phyloP scores from a whole-genome alignment of 805 yeast species.

The Kregervanrija delftensis region DNA sequence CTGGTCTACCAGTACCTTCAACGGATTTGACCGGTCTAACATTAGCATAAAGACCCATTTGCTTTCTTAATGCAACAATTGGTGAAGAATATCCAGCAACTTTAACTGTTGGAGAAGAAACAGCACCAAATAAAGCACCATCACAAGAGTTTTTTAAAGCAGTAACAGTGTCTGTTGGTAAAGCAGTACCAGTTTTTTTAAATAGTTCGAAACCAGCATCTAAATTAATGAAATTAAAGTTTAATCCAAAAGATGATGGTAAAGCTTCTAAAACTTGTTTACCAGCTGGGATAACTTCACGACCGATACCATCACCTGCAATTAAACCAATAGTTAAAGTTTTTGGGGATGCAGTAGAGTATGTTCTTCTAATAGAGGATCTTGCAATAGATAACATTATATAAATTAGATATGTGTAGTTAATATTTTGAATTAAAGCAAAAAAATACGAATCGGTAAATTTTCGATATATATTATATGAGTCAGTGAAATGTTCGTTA shows the following conservation, averaged over 20 bases:
- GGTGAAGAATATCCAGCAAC: slow-evolving; percentile 98
- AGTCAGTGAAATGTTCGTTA: too few species aligned
- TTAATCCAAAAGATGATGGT: slow-evolving; percentile 66
- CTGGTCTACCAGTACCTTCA: slow-evolving; percentile 77
- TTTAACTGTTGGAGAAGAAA: slow-evolving; percentile 87
- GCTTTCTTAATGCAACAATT: slow-evolving; percentile 96
- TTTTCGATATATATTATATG: too few species aligned
- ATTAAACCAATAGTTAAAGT: slow-evolving; percentile 61
- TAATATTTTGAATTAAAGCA: too few species aligned
- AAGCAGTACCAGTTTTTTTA: slow-evolving; percentile 90
- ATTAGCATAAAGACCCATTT: slow-evolving; percentile 89
- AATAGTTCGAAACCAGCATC: slow-evolving; percentile 94
- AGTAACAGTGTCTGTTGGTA: slow-evolving; percentile 87
- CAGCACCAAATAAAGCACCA: slow-evolving; percentile 98
- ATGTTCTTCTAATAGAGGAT: slow-evolving; percentile 22
- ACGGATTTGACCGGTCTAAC: slow-evolving; percentile 97
- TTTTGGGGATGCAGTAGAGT: slow-evolving; percentile 33
- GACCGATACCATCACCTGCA: slow-evolving; percentile 98
- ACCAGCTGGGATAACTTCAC: slow-evolving; percentile 97
- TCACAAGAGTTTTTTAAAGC: slow-evolving; percentile 76
- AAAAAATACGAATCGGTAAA: too few species aligned
- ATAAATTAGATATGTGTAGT: background rate
- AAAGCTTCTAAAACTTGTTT: slow-evolving; percentile 76
- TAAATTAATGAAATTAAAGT: slow-evolving; percentile 80
- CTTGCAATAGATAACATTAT: slow-evolving; percentile 20